Evolutionary conservation across 495 filamentous ascomycete genomes (phyloP).

Genomic region (Cryomyces antarcticus): DNA sequence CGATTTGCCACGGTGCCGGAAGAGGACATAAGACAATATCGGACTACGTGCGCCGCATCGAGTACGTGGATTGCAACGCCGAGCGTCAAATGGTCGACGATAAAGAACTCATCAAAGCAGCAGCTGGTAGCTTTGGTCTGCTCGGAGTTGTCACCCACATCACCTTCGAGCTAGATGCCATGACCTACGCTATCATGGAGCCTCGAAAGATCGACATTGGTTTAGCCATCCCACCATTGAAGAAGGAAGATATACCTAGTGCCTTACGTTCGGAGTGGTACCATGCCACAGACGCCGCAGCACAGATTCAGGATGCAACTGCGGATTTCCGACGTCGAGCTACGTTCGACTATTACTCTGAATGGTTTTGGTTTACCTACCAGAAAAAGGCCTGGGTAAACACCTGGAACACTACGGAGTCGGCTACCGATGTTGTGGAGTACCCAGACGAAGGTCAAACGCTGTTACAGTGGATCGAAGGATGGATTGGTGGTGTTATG

Average conservation of each 20-base stretch:
- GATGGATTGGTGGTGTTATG: constrained; percentile 24
- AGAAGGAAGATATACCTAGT: constrained; percentile 20
- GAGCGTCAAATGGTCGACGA: constrained; percentile 24
- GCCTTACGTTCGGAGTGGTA: constrained; percentile 15
- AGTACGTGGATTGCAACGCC: constrained; percentile 32
- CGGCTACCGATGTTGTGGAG: constrained; percentile 15
- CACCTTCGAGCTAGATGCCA: constrained; percentile 29
- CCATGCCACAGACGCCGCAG: constrained; percentile 11
- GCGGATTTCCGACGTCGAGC: constrained; percentile 29
- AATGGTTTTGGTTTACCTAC: constrained; percentile 37
- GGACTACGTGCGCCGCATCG: constrained; percentile 26
- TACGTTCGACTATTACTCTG: constrained; percentile 25
- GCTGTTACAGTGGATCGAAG: constrained; percentile 27
- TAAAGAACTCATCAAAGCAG: constrained; percentile 22
- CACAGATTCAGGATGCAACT: constrained; percentile 27
- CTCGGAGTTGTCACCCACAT: constrained; percentile 33
- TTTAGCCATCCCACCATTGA: constrained; percentile 27
- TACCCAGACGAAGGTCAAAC: constrained; percentile 22
- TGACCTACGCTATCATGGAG: constrained; percentile 28
- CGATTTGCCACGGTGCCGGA: constrained; percentile 33
- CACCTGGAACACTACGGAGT: constrained; percentile 24
- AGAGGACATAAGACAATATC: constrained; percentile 23
- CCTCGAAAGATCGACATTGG: constrained; percentile 24
- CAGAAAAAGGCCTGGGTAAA: constrained; percentile 27
- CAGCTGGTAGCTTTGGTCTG: constrained; percentile 30